Percentiles rank a stretch among this genome's conserved stretches.
These are phyloP conservation scores for Ceratocystis smalleyi DNA, from an alignment of 2,329 filamentous ascomycete genomes.

Conservation along the genomic window DNA sequence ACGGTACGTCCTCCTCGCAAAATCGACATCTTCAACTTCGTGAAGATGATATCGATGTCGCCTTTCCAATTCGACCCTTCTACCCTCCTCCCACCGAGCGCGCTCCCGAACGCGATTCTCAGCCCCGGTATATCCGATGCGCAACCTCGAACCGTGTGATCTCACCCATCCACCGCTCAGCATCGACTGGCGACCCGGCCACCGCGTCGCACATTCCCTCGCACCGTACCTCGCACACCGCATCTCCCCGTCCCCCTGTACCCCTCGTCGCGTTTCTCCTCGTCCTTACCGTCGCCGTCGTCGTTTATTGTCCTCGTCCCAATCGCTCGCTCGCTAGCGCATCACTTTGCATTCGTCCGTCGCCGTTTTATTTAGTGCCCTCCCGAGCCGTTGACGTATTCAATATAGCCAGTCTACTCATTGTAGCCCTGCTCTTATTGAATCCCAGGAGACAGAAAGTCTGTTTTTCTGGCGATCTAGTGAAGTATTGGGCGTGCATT, in stretches of 20 bases:
- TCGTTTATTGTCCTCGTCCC: conserved; percentile 4
- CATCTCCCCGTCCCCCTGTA: not conserved
- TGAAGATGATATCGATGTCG: conserved; percentile 11
- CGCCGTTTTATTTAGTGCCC: conserved; percentile 3
- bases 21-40: conserved; percentile 7
- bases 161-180: not conserved
- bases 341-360: conserved; percentile 1
- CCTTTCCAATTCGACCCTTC: conserved; percentile 5
- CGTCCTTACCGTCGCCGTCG: conserved; percentile 1
- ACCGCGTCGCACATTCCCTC: conserved; percentile 3
- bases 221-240: not conserved
- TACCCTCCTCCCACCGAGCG: conserved; percentile 5
- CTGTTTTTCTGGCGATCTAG: conserved; percentile 9
- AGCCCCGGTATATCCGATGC: conserved; percentile 4
- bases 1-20: conserved; percentile 61
- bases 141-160: not conserved
- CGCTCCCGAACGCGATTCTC: not conserved
- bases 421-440: conserved; percentile 1
- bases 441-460: not conserved
- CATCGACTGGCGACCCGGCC: conserved; percentile 1
- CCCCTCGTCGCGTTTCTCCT: conserved; percentile 2
- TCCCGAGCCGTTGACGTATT: conserved; percentile 4
- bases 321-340: not conserved
- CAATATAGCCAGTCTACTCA: not conserved
- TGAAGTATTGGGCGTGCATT: conserved; percentile 14